These are phyloP conservation scores for Sclerotinia trifoliorum DNA, from an alignment of 2,329 filamentous ascomycete species.

Conservation along the genomic window DNA sequence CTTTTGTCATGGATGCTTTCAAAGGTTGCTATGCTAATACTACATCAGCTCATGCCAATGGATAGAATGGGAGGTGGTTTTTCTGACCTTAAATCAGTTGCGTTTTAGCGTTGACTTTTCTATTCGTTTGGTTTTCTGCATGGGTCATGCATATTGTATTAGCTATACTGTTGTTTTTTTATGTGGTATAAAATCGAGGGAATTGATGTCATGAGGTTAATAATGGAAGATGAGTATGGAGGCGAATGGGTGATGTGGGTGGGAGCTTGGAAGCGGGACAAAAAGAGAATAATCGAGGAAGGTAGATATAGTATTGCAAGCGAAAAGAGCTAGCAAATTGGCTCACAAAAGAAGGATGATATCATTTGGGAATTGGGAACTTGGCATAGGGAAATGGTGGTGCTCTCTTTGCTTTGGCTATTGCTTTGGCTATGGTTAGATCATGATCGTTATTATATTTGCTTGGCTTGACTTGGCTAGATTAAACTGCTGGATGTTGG, in stretches of 20 bases:
- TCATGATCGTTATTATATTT: background rate
- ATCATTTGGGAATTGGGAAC: background rate
- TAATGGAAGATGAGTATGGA: background rate
- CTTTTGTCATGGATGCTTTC: background rate
- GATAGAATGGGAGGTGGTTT: background rate
- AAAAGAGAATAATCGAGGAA: background rate
- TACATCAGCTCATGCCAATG: background rate
- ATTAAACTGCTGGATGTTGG: background rate
- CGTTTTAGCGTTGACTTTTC: background rate
- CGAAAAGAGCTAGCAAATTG: background rate
- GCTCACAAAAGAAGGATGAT: background rate
- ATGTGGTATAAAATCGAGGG: background rate
- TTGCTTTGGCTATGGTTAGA: background rate
- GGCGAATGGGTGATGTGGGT: background rate
- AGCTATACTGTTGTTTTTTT: background rate
- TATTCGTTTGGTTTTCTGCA: background rate
- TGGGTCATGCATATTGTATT: background rate
- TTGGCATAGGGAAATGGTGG: background rate
- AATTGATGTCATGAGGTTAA: background rate
- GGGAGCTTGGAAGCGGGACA: too few species aligned
- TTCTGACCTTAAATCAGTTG: background rate
- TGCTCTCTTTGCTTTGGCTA: constrained; percentile 11
- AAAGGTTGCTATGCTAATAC: background rate
- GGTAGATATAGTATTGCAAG: background rate
- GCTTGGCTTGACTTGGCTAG: background rate